Evolutionary conservation across 164 flowering plant genomes (phyloP).

Genomic region (Cinnamomum chago): DNA sequence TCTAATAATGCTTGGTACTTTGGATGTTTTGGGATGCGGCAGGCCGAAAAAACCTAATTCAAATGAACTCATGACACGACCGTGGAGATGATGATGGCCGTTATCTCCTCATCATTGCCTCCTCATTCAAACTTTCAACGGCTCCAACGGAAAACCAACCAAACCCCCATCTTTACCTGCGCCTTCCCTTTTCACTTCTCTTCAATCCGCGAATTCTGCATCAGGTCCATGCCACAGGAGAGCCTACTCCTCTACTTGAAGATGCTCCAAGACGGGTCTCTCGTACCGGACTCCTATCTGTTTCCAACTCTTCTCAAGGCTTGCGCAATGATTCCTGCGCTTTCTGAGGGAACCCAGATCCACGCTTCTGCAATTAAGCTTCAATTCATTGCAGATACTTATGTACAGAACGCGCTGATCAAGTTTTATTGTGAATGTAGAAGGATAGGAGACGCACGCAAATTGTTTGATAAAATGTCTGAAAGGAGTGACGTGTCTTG

Average conservation of each 20-base stretch:
- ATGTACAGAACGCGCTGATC: conserved; percentile 15
- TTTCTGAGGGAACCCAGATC: conserved; percentile 17
- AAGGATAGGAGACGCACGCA: conserved; percentile 7
- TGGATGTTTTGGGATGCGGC: no score
- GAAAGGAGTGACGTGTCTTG: conserved; percentile 16
- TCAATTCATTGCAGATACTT: background rate
- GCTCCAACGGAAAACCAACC: conserved; percentile 6
- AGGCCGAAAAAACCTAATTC: no score
- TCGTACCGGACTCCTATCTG: conserved; percentile 3
- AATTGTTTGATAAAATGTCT: conserved; percentile 15
- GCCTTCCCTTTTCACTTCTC: background rate
- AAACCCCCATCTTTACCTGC: conserved; percentile 6
- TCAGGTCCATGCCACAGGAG: conserved; percentile 9
- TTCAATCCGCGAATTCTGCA: conserved; percentile 5
- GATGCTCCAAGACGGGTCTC: conserved; percentile 9
- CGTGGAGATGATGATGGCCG: background rate
- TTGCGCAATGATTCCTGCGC: conserved; percentile 16
- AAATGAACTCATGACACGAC: background rate
- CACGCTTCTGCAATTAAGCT: conserved; percentile 13
- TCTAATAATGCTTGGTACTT: no score
- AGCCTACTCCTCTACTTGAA: conserved; percentile 6
- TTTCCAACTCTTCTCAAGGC: conserved; percentile 20
- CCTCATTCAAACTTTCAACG: conserved; percentile 3
- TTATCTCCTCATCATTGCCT: background rate
- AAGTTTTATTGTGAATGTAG: conserved; percentile 11